Conservation (phyloP, 331 rosid species). For the Spiraea crenata region DNA sequence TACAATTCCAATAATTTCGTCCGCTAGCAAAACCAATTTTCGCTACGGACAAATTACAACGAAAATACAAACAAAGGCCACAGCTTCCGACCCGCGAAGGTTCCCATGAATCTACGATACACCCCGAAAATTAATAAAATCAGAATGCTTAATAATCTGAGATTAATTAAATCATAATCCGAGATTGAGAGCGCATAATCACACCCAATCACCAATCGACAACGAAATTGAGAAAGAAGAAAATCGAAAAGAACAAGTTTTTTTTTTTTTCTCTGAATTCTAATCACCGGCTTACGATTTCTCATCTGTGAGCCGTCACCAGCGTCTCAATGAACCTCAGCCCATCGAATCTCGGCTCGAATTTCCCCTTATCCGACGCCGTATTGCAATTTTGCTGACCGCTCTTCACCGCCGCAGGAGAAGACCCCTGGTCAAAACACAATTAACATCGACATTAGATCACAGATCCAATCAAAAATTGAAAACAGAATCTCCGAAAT, state of each 20-base stretch:
- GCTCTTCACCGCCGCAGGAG: slow-evolving; percentile 13
- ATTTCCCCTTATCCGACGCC: slow-evolving; percentile 41
- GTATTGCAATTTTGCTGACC: not conserved
- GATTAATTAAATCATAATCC: not conserved
- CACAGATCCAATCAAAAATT: not conserved
- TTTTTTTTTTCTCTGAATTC: not conserved
- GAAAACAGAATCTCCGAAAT: no score
- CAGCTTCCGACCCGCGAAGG: not conserved
- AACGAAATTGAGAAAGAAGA: not conserved
- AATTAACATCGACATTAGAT: not conserved
- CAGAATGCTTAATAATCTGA: not conserved
- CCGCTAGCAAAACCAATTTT: not conserved
- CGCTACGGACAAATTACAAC: not conserved
- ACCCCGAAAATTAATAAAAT: not conserved
- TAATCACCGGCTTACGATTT: not conserved
- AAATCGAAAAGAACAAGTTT: not conserved
- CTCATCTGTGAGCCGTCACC: slow-evolving; percentile 59
- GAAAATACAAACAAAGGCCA: not conserved
- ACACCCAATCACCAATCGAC: slow-evolving; percentile 5
- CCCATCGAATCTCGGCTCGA: slow-evolving; percentile 59
- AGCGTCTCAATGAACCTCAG: slow-evolving; percentile 55
- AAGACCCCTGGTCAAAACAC: slow-evolving; percentile 11
- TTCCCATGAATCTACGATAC: not conserved
- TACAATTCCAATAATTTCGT: not conserved
- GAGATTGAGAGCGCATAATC: slow-evolving; percentile 11